phyloP scores from a whole-genome alignment of 352 stramenopile species.

The Thraustochytrium striatum region DNA sequence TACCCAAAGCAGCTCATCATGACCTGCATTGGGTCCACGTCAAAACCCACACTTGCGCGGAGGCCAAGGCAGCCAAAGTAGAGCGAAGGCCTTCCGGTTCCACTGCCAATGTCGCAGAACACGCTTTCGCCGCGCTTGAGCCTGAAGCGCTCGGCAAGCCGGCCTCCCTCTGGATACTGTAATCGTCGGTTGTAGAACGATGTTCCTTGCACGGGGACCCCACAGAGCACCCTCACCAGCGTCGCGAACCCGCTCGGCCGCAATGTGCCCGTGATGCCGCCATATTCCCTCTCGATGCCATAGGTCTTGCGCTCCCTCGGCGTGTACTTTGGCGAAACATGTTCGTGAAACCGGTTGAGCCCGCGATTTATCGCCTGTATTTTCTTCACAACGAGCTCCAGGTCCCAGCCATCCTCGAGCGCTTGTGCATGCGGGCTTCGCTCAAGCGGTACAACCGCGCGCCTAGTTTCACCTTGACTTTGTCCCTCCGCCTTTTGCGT shows the following conservation, averaged over 20 bases:
- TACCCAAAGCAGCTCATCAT: neutral
- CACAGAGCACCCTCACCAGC: neutral
- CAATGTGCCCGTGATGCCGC: conserved; percentile 35
- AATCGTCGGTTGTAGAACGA: no score
- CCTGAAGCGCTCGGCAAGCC: no score
- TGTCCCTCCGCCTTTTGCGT: no score
- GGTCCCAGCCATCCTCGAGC: no score
- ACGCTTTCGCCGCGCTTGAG: neutral
- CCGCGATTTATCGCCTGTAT: neutral
- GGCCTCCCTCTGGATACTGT: no score
- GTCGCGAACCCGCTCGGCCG: neutral
- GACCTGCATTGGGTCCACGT: conserved; percentile 42
- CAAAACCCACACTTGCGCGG: conserved; percentile 34
- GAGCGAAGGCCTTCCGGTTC: neutral
- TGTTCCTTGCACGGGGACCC: neutral
- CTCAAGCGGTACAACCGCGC: no score
- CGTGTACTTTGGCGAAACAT: conserved; percentile 34
- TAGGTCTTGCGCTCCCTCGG: neutral
- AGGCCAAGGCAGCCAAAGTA: conserved; percentile 20
- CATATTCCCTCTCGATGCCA: conserved; percentile 32
- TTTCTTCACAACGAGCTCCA: no score
- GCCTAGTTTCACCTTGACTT: no score
- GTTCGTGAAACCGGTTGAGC: conserved; percentile 7
- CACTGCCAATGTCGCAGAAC: conserved; percentile 39
- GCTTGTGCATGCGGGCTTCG: no score